Evolutionary conservation across 352 stramenopile species (phyloP), one percentile per base, ranked within the genome.

Genomic region (Phytophthora colocasiae): DNA sequence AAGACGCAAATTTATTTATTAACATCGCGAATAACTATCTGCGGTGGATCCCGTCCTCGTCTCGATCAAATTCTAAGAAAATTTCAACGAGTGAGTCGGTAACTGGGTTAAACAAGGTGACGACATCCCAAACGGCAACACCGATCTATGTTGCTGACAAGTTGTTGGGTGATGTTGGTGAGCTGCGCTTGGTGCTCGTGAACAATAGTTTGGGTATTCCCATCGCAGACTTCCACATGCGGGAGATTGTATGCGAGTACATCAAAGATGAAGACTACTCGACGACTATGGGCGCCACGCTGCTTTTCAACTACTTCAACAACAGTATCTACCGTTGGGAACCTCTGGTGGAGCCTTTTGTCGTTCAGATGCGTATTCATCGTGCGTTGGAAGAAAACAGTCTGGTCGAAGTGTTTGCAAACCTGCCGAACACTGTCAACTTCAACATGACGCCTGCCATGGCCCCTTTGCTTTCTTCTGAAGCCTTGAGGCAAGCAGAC

Each of bases 261-360:
- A 90, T 93, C 10, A 77, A 93, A 74, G 84, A 94, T 47, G 84
- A 96, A 61, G 86, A 92, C 38, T 93, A 85, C 54, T 93, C 85
- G 27, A 91, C 88, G 22, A 89, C 84, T 8, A 66, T 93, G 41
- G 89, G 89, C 12, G 85, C 81, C 5, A 93, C 91, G 15, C 36
- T 96, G 48, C 81, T 87, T 26, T 83, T 94, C 58, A 94, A 95
- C 59, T 96, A 95, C 60, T 96, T 96, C 69, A 96, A 96, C 75
- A 96, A 96, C 69, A 95, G 89, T 51, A 96, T 96, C 58, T 96
- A 96, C 52, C 82, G 87, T 50, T 96, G 89, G 89, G 89, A 96
- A 60, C 89, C 89, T 19, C 68, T 96, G 2, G 73, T 96, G 12
- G 89, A 96, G 51, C 89, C 89, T 17, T 95, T 96, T 47, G 75